Conservation (phyloP, 1,284 basidiomycete genomes). For the Lentinus polychrous region DNA sequence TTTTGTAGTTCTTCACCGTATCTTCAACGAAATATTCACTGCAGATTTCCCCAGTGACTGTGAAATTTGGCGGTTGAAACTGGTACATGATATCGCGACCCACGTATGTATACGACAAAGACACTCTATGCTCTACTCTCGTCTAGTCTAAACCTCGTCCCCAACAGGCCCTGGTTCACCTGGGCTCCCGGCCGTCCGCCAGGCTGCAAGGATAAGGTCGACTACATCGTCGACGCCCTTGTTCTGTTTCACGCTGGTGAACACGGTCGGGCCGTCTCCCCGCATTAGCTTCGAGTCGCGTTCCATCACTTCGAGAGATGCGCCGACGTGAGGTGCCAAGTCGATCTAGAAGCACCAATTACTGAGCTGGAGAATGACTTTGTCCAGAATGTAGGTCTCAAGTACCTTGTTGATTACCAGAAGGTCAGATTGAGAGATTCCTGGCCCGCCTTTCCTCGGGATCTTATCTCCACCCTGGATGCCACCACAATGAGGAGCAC, state of each 20-base stretch:
- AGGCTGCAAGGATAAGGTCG: conserved; percentile 80
- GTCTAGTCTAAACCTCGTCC: conserved; percentile 12
- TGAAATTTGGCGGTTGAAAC: no score
- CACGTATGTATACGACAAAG: not conserved
- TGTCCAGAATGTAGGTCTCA: not conserved
- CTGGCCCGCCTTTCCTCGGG: conserved; percentile 95
- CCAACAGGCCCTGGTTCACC: conserved; percentile 49
- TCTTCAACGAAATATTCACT: not conserved
- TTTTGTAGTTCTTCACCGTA: not conserved
- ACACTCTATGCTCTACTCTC: not conserved
- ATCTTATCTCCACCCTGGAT: conserved; percentile 99
- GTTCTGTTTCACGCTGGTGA: conserved; percentile 79
- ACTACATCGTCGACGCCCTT: conserved; percentile 82
- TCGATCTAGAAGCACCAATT: conserved; percentile 58
- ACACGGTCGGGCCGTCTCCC: conserved; percentile 90
- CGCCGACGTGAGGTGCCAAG: conserved; percentile 88
- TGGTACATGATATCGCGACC: no score
- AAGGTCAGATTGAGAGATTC: conserved; percentile 92
- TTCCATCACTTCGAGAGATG: conserved; percentile 92
- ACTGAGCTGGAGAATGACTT: not conserved
- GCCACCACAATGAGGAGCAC: not conserved
- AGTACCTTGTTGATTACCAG: conserved; percentile 91
- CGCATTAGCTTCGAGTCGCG: conserved; percentile 91
- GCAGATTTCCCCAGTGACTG: not conserved
- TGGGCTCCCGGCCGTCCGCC: conserved; percentile 72